Evolutionary conservation across 2,329 filamentous ascomycete species (phyloP), one percentile per base, ranked within the genome.

Genomic region (Myrmaecium sp.): DNA sequence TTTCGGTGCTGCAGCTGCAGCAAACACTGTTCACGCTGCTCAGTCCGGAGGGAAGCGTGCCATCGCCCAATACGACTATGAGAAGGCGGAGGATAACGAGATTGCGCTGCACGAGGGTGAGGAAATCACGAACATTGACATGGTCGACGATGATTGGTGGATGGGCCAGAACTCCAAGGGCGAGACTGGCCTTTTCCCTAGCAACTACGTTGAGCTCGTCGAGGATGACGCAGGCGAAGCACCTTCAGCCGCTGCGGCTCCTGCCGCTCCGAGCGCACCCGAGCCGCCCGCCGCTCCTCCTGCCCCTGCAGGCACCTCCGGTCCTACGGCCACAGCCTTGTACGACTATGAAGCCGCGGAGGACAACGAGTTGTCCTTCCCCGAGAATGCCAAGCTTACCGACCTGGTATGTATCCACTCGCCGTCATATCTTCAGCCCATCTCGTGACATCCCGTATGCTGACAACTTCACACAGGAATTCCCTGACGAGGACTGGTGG

Each of bases 401-500:
- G 67, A 77, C 44, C 60, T 98, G 36, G 74, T 78, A 64, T 62
- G 73, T 64, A 9, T 5, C 23, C 17, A 21, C 14, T 24, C 7
- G 14, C n/a, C 21, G 5, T 13, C 6, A 11, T 7, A 8, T 16
- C n/a, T 24, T 24, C 27, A 12, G 21, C 5, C 6, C 11, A 17
- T n/a, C 14, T n/a, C n/a, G 21, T 16, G 11, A 16, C 14, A 3
- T n/a, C n/a, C n/a, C n/a, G 12, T 17, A 14, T 32, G 24, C 50
- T 57, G 40, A 46, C 22, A 22, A 7, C 14, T 30, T 8, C 22
- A 24, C 21, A 12, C 40, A 78, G 74, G 81, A 94, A 59, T 95
- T 95, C 54, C 89, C 89, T 2, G 89, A 95, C 43, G 86, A 95
- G 38, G 89, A 98, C 48, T 98, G 89, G 89, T 98, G 89, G 89